Conservation (phyloP, 2,329 filamentous ascomycete species). For the Tolypocladium capitatum region DNA sequence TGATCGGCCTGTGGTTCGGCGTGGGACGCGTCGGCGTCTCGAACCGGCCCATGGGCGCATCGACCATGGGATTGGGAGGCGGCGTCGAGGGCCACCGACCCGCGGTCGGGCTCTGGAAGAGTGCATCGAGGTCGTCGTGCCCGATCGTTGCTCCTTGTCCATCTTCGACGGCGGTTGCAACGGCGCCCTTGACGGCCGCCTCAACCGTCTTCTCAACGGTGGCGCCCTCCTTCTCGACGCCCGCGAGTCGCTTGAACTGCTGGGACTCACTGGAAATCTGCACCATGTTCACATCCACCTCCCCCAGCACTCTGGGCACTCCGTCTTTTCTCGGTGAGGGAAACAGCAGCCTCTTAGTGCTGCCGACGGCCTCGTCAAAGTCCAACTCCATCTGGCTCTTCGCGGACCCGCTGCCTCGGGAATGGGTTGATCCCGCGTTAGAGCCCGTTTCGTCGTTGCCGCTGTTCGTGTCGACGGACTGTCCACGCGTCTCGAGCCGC, state of each 20-base stretch:
- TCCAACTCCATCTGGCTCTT: conserved; percentile 43
- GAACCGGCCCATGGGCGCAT: conserved; percentile 30
- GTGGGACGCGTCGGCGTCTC: conserved; percentile 53
- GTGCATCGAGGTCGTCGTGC: conserved; percentile 44
- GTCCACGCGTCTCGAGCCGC: not conserved
- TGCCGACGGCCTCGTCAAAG: conserved; percentile 33
- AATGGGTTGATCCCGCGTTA: conserved; percentile 33
- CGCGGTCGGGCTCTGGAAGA: conserved; percentile 49
- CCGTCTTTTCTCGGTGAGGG: conserved; percentile 60
- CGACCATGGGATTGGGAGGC: conserved; percentile 30
- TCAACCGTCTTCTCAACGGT: no score
- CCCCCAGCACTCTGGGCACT: conserved; percentile 46
- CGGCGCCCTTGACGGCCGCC: not conserved
- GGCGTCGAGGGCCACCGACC: conserved; percentile 38
- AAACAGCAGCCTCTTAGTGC: conserved; percentile 59
- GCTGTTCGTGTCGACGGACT: conserved; percentile 1
- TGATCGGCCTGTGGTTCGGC: conserved; percentile 47
- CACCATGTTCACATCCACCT: conserved; percentile 40
- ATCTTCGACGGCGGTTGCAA: conserved; percentile 8
- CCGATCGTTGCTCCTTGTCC: conserved; percentile 11
- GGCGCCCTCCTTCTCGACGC: conserved; percentile 30
- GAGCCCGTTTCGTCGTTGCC: conserved; percentile 10
- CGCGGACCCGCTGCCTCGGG: conserved; percentile 40
- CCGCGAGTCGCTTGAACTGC: conserved; percentile 16
- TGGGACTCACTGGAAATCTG: conserved; percentile 26